A percentile compares a stretch with the other conserved stretches of the same genome.
phyloP scores from a whole-genome alignment of 75 land plant species.

The Gnetum montanum region DNA sequence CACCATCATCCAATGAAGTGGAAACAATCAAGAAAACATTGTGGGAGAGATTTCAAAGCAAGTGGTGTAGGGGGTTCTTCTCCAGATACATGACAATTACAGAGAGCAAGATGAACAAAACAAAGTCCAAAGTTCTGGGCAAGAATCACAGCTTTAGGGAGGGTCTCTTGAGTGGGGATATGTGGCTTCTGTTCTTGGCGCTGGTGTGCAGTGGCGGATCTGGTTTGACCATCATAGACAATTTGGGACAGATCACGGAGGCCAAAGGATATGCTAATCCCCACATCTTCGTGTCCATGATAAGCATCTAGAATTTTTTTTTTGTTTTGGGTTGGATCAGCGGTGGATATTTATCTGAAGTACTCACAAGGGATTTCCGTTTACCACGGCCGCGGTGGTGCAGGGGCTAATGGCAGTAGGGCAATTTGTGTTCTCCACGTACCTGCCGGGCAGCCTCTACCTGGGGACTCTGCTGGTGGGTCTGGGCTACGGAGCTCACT shows the following conservation, averaged over 20 bases:
- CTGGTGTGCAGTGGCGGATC: constrained; percentile 36
- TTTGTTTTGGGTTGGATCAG: constrained; percentile 39
- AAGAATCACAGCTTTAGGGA: too few relatives aligned
- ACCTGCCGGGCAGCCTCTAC: constrained; percentile 28
- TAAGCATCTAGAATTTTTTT: constrained; percentile 32
- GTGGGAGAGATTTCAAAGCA: too few relatives aligned
- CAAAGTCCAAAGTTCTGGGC: too few relatives aligned
- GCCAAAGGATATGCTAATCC: constrained; percentile 32
- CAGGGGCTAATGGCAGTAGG: constrained; percentile 31
- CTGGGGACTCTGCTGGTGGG: constrained; percentile 39
- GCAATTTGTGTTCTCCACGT: constrained; percentile 31
- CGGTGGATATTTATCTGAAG: constrained; percentile 29
- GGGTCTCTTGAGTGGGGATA: too few relatives aligned
- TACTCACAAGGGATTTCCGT: constrained; percentile 6
- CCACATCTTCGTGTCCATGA: constrained; percentile 37
- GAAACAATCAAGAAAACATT: too few relatives aligned
- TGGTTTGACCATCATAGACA: constrained; percentile 30
- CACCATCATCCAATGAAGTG: too few relatives aligned
- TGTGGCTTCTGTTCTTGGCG: constrained; percentile 38
- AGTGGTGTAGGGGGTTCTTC: too few relatives aligned
- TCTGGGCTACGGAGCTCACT: constrained; percentile 40
- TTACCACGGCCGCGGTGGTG: too few relatives aligned
- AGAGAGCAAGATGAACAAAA: too few relatives aligned
- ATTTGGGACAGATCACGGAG: constrained; percentile 42
- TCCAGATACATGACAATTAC: too few relatives aligned